Evolutionary conservation across 2,329 filamentous ascomycete species (phyloP).

Genomic region (Pseudopithomyces maydicus): DNA sequence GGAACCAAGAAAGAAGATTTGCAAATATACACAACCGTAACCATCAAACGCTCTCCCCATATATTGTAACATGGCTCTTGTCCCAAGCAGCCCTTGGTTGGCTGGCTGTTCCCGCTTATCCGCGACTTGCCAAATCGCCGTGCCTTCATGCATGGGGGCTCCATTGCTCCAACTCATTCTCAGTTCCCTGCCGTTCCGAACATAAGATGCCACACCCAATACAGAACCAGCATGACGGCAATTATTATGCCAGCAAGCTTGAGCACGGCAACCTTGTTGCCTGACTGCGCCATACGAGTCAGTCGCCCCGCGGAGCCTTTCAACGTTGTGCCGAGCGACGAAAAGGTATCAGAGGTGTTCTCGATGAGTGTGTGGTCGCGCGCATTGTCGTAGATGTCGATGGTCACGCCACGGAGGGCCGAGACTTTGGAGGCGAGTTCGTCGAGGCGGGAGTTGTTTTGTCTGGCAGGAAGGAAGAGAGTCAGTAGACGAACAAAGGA

Average conservation of each 20-base stretch:
- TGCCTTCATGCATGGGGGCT: background rate
- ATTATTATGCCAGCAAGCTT: constrained; percentile 87
- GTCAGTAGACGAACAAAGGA: background rate
- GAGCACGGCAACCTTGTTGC: constrained; percentile 88
- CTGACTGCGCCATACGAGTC: constrained; percentile 86
- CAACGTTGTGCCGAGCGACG: constrained; percentile 79
- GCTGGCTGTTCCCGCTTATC: background rate
- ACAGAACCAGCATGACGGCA: constrained; percentile 73
- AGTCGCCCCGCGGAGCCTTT: constrained; percentile 83
- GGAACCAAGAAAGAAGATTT: background rate
- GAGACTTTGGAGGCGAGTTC: constrained; percentile 91
- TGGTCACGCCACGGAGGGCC: constrained; percentile 87
- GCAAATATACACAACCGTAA: background rate
- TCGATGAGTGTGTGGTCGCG: constrained; percentile 87
- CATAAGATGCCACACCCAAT: constrained; percentile 62
- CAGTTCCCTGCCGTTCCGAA: constrained; percentile 14
- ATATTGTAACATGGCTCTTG: background rate
- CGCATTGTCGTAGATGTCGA: constrained; percentile 98
- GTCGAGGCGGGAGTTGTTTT: constrained; percentile 94
- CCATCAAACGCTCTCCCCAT: background rate
- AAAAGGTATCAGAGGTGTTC: constrained; percentile 89
- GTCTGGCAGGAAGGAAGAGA: constrained; percentile 52
- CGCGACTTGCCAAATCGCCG: background rate
- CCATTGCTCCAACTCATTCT: background rate
- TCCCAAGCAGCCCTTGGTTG: background rate